These are phyloP conservation scores for Cymbidium sinense DNA, from an alignment of 106 monocot species.

Conservation along the genomic window DNA sequence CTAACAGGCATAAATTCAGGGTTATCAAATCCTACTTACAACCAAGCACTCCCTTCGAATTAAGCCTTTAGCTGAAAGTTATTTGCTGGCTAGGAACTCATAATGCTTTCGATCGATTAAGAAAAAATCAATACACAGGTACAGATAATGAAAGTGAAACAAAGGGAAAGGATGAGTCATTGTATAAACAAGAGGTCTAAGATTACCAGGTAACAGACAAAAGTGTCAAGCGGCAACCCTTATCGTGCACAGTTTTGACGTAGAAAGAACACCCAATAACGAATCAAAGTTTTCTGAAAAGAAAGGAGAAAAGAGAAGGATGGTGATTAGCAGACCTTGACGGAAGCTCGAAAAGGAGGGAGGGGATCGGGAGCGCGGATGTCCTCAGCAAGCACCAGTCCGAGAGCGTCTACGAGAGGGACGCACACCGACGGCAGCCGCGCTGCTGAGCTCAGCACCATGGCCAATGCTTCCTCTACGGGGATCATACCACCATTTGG, in stretches of 20 bases:
- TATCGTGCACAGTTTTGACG: background rate
- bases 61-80: background rate
- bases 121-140: too few relatives aligned
- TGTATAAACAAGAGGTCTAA: too few relatives aligned
- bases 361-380: constrained; percentile 74
- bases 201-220: too few relatives aligned
- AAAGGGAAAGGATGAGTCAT: too few relatives aligned
- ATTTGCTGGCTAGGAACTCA: background rate
- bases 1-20: background rate
- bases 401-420: constrained; percentile 52
- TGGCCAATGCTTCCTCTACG: constrained; percentile 61
- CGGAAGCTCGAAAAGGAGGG: constrained; percentile 84
- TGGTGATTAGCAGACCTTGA: constrained; percentile 43
- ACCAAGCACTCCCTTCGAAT: background rate
- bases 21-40: background rate
- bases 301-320: background rate
- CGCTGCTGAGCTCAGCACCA: constrained; percentile 41
- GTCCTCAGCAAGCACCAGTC: constrained; percentile 75
- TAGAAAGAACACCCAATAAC: background rate
- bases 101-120: background rate
- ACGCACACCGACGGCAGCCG: constrained; percentile 38
- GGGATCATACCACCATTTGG: constrained; percentile 33
- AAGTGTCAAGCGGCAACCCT: background rate
- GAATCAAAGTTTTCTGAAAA: background rate
- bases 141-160: too few relatives aligned